Percentiles rank a stretch among this genome's conserved stretches.
Conservation (phyloP, 177 flowering plant species). For the Vitis hybrid region DNA sequence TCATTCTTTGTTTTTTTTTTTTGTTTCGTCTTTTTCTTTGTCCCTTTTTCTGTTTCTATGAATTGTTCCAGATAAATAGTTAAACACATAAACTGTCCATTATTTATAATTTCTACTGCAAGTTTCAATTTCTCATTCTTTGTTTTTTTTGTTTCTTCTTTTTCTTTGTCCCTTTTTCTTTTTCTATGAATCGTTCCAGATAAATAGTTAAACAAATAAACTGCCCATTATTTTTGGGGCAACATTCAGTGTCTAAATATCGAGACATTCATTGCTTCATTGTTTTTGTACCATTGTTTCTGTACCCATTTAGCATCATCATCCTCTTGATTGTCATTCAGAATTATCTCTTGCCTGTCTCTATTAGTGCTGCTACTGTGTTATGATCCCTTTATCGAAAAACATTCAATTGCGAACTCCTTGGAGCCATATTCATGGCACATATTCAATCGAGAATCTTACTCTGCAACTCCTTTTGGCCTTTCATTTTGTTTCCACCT, state of each 20-base stretch:
- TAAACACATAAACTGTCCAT: conserved; percentile 34
- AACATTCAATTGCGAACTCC: conserved; percentile 26
- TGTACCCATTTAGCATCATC: conserved; percentile 40
- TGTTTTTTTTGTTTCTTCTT: conserved; percentile 15
- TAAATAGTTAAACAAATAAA: conserved; percentile 32
- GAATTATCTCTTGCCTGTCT: conserved; percentile 50
- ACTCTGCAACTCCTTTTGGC: conserved; percentile 70
- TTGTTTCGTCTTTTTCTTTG: no score
- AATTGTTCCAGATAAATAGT: conserved; percentile 35
- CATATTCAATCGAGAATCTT: conserved; percentile 53
- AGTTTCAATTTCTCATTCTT: conserved; percentile 21
- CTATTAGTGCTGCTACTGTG: conserved; percentile 31
- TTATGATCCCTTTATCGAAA: conserved; percentile 41
- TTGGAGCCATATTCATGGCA: conserved; percentile 68
- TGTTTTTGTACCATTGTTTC: conserved; percentile 31
- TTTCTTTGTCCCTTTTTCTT: conserved; percentile 15
- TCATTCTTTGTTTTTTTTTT: conserved; percentile 22
- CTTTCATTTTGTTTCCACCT: conserved; percentile 79
- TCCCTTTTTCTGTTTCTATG: conserved; percentile 26
- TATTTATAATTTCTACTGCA: conserved; percentile 1
- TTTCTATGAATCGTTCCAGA: conserved; percentile 34
- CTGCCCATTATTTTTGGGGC: conserved; percentile 34
- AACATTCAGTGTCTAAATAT: conserved; percentile 35
- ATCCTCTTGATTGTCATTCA: conserved; percentile 54
- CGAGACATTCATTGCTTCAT: conserved; percentile 43